Conservation (phyloP, 306 rosid genomes). For the Luffa acutangula region DNA sequence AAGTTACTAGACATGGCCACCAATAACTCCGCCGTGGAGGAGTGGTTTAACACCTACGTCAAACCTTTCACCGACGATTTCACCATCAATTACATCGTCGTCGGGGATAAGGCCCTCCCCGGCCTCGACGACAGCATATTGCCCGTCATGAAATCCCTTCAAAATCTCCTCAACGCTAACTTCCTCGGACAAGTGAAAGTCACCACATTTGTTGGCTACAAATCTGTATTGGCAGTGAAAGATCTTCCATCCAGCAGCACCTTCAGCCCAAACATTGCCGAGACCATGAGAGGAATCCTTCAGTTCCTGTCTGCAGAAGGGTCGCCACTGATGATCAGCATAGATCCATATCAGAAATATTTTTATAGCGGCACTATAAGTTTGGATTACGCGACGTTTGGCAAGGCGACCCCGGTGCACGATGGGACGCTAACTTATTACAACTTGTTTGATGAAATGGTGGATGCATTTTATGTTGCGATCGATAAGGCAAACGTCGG, state of each 20-base stretch:
- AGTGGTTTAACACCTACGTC: constrained; percentile 18
- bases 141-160: constrained; percentile 15
- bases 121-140: background rate
- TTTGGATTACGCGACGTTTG: background rate
- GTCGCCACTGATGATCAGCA: constrained; percentile 24
- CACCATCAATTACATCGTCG: constrained; percentile 11
- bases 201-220: constrained; percentile 17
- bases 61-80: constrained; percentile 10
- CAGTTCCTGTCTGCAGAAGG: background rate
- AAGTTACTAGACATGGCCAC: background rate
- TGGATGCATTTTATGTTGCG: background rate
- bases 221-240: background rate
- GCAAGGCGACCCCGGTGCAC: no score
- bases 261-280: background rate
- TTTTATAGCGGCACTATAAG: background rate
- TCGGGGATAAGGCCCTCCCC: constrained; percentile 22
- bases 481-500: background rate
- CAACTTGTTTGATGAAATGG: background rate
- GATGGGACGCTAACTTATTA: background rate
- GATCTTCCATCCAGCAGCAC: constrained; percentile 20
- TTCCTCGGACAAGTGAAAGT: constrained; percentile 5
- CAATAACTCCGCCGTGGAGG: background rate
- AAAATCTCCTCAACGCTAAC: background rate
- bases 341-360: constrained; percentile 14
- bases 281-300: background rate